Base-by-base conservation (phyloP, 306 rosid species). In the Amphicarpaea edgeworthii region DNA sequence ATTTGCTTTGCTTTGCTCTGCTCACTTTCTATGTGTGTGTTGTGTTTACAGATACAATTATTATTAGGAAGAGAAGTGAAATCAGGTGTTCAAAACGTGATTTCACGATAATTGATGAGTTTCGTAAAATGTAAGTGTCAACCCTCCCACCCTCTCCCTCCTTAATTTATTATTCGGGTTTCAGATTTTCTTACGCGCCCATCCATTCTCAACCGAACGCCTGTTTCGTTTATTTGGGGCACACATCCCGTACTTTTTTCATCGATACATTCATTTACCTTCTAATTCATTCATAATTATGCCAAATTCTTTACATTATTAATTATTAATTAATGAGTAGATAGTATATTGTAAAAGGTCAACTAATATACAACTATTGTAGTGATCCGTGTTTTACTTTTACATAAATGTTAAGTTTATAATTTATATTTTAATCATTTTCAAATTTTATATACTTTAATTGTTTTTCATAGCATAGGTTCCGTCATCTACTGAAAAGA, bases 181-280 rank as follows among this genome's bases (percentile, higher is more conserved):
- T 30, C 37, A 30, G 37, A 34, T 34, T 34, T 34, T 34, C 40
- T 34, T 34, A 34, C 38, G 38, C 38, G 38, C 38, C 40, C 40
- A 8, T 34, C 40, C 2, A 7, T 62, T 86, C 63, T 76, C 64
- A 58, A 51, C 87, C 89, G 30, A 60, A 84, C 90, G 83, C 79
- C 49, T 61, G 76, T 74, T 20, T 70, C 49, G 32, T 69, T 38
- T 47, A 12, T 73, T 64, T 54, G 28, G 72, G 59, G 24, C 87
- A 34, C 84, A 12, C 70, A 26, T 19, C 40, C 64, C 53, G 12
- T 67, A 10, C 21, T 23, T 9, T 66, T 54, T 54, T 66, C 43
- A 34, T 34, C 42, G 7, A 42, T 45, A 3, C 50, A 23, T 66
- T 76, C 40, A 23, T 66, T 76, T 53, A 8, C 17, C 21, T 41